phyloP scores from a whole-genome alignment of 2,329 filamentous ascomycete species.

The Xylaria sp. region DNA sequence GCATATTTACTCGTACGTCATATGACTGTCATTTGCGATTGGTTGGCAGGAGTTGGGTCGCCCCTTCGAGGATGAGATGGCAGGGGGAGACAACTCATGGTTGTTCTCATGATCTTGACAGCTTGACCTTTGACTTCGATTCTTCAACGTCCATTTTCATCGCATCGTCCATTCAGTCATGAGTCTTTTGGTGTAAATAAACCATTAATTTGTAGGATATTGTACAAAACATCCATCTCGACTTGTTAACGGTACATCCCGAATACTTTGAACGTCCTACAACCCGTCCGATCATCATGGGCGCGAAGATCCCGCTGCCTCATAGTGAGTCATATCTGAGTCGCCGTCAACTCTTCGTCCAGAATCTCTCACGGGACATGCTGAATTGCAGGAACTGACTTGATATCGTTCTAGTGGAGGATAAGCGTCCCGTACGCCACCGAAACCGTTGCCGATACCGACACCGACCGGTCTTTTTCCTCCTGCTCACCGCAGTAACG shows the following conservation, averaged over 20 bases:
- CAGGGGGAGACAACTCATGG: too few relatives aligned
- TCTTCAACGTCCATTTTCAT: too few relatives aligned
- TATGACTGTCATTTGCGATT: not conserved
- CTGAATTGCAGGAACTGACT: slow-evolving; percentile 3
- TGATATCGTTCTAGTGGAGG: slow-evolving; percentile 22
- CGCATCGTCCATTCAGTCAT: too few relatives aligned
- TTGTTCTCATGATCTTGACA: too few relatives aligned
- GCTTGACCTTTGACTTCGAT: too few relatives aligned
- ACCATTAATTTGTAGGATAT: too few relatives aligned
- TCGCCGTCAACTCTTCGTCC: too few relatives aligned
- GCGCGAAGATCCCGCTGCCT: slow-evolving; percentile 28
- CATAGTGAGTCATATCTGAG: slow-evolving; percentile 14
- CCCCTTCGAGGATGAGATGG: too few relatives aligned
- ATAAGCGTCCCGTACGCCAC: slow-evolving; percentile 25
- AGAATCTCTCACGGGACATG: not conserved
- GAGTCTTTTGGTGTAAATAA: too few relatives aligned
- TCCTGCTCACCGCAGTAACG: slow-evolving; percentile 20
- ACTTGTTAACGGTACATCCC: not conserved
- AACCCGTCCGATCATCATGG: slow-evolving; percentile 23
- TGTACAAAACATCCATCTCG: too few relatives aligned
- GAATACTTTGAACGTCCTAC: not conserved
- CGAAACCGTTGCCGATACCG: slow-evolving; percentile 27
- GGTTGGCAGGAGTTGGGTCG: too few relatives aligned
- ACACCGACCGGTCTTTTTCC: slow-evolving; percentile 23
- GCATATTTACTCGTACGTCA: not conserved